A percentile compares a stretch with the other conserved stretches of the same genome.
These are phyloP conservation scores for Trichosporon faecale DNA, from an alignment of 1,284 basidiomycete species.

Conservation along the genomic window DNA sequence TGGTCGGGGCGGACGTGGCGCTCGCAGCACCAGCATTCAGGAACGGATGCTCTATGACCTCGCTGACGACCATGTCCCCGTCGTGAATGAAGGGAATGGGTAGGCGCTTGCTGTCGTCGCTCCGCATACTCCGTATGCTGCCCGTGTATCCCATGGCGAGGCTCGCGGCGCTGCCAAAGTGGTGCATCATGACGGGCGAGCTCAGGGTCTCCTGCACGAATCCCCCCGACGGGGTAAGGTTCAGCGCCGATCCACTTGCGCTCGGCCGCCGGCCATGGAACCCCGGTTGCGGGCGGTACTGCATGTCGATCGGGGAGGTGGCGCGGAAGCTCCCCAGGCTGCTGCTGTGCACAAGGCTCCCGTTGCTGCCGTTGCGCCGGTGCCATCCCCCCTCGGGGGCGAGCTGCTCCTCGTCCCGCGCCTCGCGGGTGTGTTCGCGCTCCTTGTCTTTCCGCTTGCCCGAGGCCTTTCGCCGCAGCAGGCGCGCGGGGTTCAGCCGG, in stretches of 20 bases:
- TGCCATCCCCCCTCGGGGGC: constrained; percentile 3
- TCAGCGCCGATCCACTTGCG: not conserved
- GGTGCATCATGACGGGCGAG: constrained; percentile 1
- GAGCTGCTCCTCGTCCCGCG: not conserved
- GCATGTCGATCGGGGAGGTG: constrained; percentile 1
- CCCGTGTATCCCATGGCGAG: not conserved
- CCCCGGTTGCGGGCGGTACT: not conserved
- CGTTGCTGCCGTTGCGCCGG: not conserved
- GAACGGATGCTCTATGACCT: constrained; percentile 9
- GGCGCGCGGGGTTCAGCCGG: constrained; percentile 19
- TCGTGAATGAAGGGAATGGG: constrained; percentile 3
- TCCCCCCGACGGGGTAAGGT: not conserved
- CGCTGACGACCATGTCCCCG: constrained; percentile 9
- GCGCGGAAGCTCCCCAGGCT: not conserved
- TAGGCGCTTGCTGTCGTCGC: constrained; percentile 2
- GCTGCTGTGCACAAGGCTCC: not conserved
- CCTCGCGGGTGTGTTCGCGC: not conserved
- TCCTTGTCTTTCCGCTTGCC: constrained; percentile 1
- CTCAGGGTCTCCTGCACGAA: constrained; percentile 1
- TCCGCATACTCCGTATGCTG: not conserved
- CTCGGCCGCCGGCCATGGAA: not conserved
- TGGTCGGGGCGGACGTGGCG: not conserved
- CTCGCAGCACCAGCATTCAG: not conserved
- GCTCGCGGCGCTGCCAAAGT: not conserved
- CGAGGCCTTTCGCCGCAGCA: constrained; percentile 17